Evolutionary conservation across 306 rosid species (phyloP).

Genomic region (Vigna angularis): DNA sequence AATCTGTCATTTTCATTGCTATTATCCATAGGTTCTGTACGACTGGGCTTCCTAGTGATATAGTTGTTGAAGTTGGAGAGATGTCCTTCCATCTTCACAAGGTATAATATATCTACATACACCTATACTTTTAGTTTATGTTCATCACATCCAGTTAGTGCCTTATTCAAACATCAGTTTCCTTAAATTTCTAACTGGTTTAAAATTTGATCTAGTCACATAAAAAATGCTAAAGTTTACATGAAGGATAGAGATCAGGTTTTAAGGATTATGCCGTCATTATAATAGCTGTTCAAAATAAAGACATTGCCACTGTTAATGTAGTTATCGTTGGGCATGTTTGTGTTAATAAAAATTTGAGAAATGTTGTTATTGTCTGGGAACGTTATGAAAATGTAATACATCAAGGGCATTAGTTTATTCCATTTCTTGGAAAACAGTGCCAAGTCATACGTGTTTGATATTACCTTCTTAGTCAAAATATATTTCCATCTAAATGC

Average conservation of each 20-base stretch:
- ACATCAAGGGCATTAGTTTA: background rate
- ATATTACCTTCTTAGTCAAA: conserved; percentile 13
- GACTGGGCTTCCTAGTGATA: conserved; percentile 94
- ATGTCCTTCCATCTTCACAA: conserved; percentile 99
- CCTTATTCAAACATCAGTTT: conserved; percentile 13
- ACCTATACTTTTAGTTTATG: conserved; percentile 5
- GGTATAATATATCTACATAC: conserved; percentile 55
- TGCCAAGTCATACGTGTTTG: conserved; percentile 14
- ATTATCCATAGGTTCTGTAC: conserved; percentile 84
- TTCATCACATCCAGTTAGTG: conserved; percentile 34
- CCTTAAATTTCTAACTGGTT: conserved; percentile 6
- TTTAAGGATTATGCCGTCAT: background rate
- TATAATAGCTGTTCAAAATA: background rate
- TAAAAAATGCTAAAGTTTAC: conserved; percentile 17
- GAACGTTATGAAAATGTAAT: conserved; percentile 18
- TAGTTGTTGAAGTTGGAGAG: conserved; percentile 90
- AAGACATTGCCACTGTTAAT: no score
- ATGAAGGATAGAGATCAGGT: conserved; percentile 11
- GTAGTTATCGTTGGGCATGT: background rate
- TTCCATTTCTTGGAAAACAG: conserved; percentile 6
- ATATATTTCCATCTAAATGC: background rate
- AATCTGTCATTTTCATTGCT: conserved; percentile 14
- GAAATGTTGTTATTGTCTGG: background rate
- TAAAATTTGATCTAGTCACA: background rate
- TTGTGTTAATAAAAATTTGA: background rate